Conservation (phyloP, 148 eudicot species). For the Rhododendron vialii region DNA sequence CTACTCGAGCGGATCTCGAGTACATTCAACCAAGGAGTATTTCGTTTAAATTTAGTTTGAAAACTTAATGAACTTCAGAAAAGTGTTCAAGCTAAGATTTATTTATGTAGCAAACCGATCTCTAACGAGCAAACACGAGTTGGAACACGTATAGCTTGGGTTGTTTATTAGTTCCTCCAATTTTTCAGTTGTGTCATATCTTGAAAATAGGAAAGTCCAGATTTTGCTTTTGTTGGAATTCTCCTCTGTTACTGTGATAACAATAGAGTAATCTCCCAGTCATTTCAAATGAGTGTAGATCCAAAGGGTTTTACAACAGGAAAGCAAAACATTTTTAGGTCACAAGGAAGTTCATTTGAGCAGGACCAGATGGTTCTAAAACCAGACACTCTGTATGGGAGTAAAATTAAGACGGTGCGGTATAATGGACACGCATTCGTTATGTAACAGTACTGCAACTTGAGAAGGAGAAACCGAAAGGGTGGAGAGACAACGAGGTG, state of each 20-base stretch:
- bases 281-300: not conserved
- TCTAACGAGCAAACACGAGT: not conserved
- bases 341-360: not conserved
- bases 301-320: not conserved
- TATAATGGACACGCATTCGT: not conserved
- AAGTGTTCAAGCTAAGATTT: too few species aligned
- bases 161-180: not conserved
- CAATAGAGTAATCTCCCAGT: not conserved
- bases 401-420: not conserved
- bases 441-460: not conserved
- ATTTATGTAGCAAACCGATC: too few species aligned
- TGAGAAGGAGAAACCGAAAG: not conserved
- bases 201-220: not conserved
- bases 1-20: not conserved
- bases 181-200: not conserved
- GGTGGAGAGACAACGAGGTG: conserved; percentile 64
- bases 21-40: not conserved
- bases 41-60: too few species aligned
- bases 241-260: not conserved
- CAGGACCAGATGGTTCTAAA: not conserved
- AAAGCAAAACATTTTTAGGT: not conserved
- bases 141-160: not conserved
- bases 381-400: not conserved
- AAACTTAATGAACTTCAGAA: too few species aligned
- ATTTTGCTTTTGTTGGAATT: not conserved